Conservation (phyloP, 306 rosid genomes). For the Cucumis hystrix region DNA sequence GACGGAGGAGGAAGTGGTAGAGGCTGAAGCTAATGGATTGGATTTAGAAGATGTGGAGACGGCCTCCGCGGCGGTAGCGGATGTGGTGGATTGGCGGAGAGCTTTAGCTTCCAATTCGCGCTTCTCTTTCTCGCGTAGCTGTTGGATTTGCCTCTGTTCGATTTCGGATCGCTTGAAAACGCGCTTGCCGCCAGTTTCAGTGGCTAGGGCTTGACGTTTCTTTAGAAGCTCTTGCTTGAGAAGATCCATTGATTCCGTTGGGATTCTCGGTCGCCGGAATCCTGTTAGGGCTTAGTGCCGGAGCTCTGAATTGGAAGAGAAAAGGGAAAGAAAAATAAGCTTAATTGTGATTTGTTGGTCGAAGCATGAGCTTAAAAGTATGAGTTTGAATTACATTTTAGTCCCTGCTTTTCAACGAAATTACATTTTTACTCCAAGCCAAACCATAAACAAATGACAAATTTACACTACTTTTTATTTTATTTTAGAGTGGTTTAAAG, state of each 20-base stretch:
- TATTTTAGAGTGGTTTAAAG: too few relatives aligned
- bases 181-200: slow-evolving; percentile 71
- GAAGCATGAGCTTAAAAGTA: neutral
- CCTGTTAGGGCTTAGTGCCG: neutral
- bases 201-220: slow-evolving; percentile 67
- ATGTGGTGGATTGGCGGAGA: slow-evolving; percentile 32
- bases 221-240: slow-evolving; percentile 67
- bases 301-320: neutral
- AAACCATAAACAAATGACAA: too few relatives aligned
- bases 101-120: slow-evolving; percentile 81
- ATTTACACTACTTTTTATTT: too few relatives aligned
- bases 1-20: slow-evolving; percentile 18
- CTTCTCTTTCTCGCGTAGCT: slow-evolving; percentile 83
- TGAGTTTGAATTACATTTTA: neutral
- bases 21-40: slow-evolving; percentile 11
- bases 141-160: slow-evolving; percentile 69
- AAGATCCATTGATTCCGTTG: slow-evolving; percentile 44
- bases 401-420: neutral
- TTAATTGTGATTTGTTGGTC: neutral
- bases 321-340: neutral
- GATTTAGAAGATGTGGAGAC: slow-evolving; percentile 9
- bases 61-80: slow-evolving; percentile 15
- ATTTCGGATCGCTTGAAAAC: slow-evolving; percentile 87
- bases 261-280: slow-evolving; percentile 22
- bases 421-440: neutral